Percentiles rank a stretch among this genome's conserved stretches.
Evolutionary conservation across 306 rosid species (phyloP).

Genomic region (Rosa lucieae): DNA sequence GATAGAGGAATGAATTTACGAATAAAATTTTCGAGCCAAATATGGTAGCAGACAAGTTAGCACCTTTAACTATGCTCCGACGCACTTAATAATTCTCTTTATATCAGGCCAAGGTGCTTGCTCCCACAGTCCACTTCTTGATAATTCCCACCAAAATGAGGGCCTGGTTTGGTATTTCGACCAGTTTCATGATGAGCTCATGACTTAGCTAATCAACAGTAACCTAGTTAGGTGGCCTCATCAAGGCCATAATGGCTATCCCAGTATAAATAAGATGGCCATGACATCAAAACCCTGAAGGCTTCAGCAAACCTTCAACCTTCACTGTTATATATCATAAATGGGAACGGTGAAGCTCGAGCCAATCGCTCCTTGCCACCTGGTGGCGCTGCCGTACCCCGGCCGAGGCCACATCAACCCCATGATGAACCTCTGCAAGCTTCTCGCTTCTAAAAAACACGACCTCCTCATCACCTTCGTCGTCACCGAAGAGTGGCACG

Average conservation of each 20-base stretch:
- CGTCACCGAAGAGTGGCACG: conserved; percentile 52
- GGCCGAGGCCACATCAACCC: conserved; percentile 54
- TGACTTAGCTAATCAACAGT: background rate
- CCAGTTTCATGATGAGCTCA: background rate
- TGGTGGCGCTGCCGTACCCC: conserved; percentile 50
- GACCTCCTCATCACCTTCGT: conserved; percentile 34
- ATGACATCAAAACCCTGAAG: background rate
- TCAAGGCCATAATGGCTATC: too few species aligned
- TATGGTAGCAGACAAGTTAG: too few species aligned
- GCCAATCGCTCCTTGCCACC: conserved; percentile 22
- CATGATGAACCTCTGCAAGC: conserved; percentile 60
- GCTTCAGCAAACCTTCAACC: background rate
- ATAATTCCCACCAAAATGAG: background rate
- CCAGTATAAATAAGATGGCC: too few species aligned
- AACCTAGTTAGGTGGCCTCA: too few species aligned
- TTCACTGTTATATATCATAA: background rate
- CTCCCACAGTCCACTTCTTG: background rate
- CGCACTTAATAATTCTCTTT: too few species aligned
- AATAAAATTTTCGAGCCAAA: too few species aligned
- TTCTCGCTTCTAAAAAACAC: conserved; percentile 12
- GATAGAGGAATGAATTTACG: too few species aligned
- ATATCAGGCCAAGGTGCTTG: background rate
- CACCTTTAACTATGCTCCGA: too few species aligned
- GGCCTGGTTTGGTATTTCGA: background rate
- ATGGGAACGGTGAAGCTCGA: background rate